Conservation (phyloP, 805 yeast genomes). For the Teunomyces stri region DNA sequence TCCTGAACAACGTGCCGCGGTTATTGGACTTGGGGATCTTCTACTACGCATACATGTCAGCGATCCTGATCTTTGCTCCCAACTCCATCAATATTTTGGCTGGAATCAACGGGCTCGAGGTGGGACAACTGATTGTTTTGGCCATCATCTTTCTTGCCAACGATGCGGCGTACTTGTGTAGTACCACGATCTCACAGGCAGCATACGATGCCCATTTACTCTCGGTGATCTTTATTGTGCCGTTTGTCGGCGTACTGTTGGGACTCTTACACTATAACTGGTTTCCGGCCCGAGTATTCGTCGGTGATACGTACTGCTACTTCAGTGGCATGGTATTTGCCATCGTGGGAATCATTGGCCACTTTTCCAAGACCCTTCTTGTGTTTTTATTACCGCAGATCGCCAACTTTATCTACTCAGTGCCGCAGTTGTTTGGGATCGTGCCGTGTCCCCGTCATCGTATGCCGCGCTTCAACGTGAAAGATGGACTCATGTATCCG, state of each 20-base stretch:
- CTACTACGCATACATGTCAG: slow-evolving; percentile 87
- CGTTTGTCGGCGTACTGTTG: slow-evolving; percentile 80
- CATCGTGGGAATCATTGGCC: slow-evolving; percentile 93
- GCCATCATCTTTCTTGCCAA: slow-evolving; percentile 69
- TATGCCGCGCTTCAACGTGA: slow-evolving; percentile 69
- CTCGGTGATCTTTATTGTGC: slow-evolving; percentile 75
- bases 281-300: slow-evolving; percentile 92
- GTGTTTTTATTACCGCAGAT: slow-evolving; percentile 89
- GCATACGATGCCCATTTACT: slow-evolving; percentile 82
- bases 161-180: slow-evolving; percentile 66
- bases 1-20: slow-evolving; percentile 37
- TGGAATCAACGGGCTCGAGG: slow-evolving; percentile 95
- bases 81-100: slow-evolving; percentile 95
- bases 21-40: slow-evolving; percentile 72
- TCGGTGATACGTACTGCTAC: slow-evolving; percentile 97
- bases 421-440: slow-evolving; percentile 85
- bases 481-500: slow-evolving; percentile 74
- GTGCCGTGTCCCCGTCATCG: slow-evolving; percentile 97
- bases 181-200: slow-evolving; percentile 37
- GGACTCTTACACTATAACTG: slow-evolving; percentile 78
- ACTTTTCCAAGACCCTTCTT: slow-evolving; percentile 89
- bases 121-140: slow-evolving; percentile 85
- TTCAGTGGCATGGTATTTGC: slow-evolving; percentile 99
- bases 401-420: slow-evolving; percentile 81
- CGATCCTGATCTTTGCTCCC: slow-evolving; percentile 91